These are phyloP conservation scores for Conringia planisiliqua DNA, from an alignment of 345 rosid genomes.

Conservation along the genomic window DNA sequence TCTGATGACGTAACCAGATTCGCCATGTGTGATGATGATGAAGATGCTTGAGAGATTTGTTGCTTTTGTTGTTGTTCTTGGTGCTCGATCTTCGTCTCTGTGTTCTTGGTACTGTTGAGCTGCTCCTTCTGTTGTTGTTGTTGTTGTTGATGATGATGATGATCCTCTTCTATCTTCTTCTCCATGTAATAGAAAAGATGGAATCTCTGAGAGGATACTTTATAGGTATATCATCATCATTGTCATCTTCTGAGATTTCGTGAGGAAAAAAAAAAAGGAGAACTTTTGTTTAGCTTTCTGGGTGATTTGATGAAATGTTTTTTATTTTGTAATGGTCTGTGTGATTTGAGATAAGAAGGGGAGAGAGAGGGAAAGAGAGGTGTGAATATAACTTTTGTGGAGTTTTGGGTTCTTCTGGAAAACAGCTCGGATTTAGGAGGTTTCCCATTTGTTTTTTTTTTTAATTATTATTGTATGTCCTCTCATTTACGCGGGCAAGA, in stretches of 20 bases:
- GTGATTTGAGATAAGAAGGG: constrained; percentile 19
- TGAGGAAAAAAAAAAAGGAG: constrained; percentile 4
- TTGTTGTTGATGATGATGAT: constrained; percentile 7
- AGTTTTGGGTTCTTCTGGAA: constrained; percentile 48
- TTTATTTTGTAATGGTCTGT: constrained; percentile 20
- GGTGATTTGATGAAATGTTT: constrained; percentile 17
- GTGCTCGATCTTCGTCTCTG: constrained; percentile 17
- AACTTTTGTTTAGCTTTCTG: constrained; percentile 32
- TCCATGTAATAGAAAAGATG: constrained; percentile 20
- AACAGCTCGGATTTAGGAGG: constrained; percentile 60
- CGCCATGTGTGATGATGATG: constrained; percentile 36
- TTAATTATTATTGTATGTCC: not conserved
- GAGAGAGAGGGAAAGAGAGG: constrained; percentile 33
- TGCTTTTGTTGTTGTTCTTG: not conserved
- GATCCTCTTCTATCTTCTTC: constrained; percentile 9
- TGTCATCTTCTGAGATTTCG: constrained; percentile 26
- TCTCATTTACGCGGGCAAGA: constrained; percentile 32
- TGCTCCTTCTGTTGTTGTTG: not conserved
- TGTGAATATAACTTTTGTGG: constrained; percentile 46
- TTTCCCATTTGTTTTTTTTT: constrained; percentile 43
- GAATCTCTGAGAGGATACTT: constrained; percentile 21
- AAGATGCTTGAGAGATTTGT: constrained; percentile 25
- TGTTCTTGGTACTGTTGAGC: constrained; percentile 19
- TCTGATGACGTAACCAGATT: constrained; percentile 38
- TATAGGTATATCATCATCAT: constrained; percentile 24